Percentiles rank a stretch among this genome's conserved stretches.
Evolutionary conservation across 352 stramenopile species (phyloP).

Genomic region (Pythium brachiatum): DNA sequence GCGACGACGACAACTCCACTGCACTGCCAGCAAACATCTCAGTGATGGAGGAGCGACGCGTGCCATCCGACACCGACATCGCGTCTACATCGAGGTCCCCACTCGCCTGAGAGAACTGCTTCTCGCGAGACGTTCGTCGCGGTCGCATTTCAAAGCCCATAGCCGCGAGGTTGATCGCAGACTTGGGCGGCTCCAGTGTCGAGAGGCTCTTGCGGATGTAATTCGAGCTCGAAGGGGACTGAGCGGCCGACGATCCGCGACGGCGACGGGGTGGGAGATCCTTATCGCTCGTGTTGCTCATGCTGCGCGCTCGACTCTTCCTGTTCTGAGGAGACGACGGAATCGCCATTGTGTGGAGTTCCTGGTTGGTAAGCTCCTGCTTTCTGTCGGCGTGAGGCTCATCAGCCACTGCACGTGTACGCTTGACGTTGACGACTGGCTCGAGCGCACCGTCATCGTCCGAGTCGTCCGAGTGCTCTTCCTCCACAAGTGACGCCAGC

Average conservation of each 20-base stretch:
- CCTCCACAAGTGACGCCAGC: background rate
- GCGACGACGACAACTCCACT: background rate
- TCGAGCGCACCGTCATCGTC: background rate
- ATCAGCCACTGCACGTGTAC: background rate
- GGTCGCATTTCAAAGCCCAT: constrained; percentile 16
- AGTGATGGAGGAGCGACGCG: background rate
- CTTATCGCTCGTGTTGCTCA: constrained; percentile 10
- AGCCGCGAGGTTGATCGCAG: constrained; percentile 32
- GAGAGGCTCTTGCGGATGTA: constrained; percentile 21
- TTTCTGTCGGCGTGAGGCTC: background rate
- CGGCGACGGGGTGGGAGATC: constrained; percentile 2
- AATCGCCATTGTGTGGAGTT: background rate
- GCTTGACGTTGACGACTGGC: constrained; percentile 9
- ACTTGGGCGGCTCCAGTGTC: constrained; percentile 32
- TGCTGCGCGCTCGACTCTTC: background rate
- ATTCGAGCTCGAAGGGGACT: constrained; percentile 7
- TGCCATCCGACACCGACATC: background rate
- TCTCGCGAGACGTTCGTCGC: constrained; percentile 10
- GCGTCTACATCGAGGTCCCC: background rate
- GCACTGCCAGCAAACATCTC: background rate
- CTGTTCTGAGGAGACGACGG: background rate
- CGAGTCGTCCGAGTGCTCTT: background rate
- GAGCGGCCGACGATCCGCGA: constrained; percentile 13
- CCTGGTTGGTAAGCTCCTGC: background rate
- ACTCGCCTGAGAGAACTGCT: constrained; percentile 9